phyloP scores from a whole-genome alignment of 129 eudicot genomes.

The Scalesia atractyloides region DNA sequence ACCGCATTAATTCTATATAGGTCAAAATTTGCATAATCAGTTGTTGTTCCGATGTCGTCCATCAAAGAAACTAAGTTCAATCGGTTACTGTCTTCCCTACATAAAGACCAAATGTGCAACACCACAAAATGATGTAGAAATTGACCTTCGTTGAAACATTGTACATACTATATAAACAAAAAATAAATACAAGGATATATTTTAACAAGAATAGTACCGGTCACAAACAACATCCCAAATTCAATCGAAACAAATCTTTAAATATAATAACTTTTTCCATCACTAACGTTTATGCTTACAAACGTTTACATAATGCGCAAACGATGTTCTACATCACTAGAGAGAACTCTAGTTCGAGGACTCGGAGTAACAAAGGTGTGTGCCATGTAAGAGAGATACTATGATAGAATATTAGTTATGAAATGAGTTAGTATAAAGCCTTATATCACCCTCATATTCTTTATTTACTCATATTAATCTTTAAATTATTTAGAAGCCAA shows the following conservation, averaged over 20 bases:
- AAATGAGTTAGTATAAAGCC: background rate
- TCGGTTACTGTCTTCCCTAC: slow-evolving; percentile 78
- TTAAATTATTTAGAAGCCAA: background rate
- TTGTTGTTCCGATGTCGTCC: slow-evolving; percentile 93
- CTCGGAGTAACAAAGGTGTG: too few species aligned
- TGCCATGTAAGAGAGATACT: background rate
- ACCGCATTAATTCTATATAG: too few species aligned
- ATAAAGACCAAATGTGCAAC: background rate
- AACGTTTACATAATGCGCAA: too few species aligned
- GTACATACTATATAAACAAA: background rate
- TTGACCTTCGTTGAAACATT: background rate
- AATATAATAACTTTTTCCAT: too few species aligned
- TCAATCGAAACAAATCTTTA: too few species aligned
- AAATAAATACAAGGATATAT: background rate
- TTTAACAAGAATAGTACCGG: too few species aligned
- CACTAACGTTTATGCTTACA: too few species aligned
- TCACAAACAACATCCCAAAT: too few species aligned
- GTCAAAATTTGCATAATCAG: slow-evolving; percentile 91
- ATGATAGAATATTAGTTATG: background rate
- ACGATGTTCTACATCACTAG: slow-evolving; percentile 9
- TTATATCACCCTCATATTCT: background rate
- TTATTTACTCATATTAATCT: background rate
- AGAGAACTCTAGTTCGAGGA: too few species aligned
- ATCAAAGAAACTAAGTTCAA: slow-evolving; percentile 76
- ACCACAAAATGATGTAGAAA: background rate